phyloP scores from a whole-genome alignment of 352 stramenopile species.

The Stramenopiles sp. region DNA sequence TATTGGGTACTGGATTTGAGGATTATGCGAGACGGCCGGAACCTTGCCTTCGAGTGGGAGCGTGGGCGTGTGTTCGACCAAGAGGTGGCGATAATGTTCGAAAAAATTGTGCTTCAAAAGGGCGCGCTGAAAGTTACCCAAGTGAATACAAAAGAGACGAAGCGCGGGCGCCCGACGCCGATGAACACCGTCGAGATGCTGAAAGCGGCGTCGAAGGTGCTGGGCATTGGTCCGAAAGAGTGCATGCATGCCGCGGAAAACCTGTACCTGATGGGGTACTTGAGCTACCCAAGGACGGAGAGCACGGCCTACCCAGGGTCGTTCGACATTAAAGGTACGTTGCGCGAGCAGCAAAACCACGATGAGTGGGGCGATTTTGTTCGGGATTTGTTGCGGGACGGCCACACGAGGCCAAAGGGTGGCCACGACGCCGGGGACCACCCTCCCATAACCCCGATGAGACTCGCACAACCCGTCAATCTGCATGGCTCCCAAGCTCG shows the following conservation, averaged over 20 bases:
- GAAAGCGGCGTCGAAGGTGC: conserved; percentile 79
- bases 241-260: conserved; percentile 85
- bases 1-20: conserved; percentile 56
- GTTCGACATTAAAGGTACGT: conserved; percentile 54
- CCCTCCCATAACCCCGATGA: conserved; percentile 95
- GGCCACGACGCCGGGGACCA: conserved; percentile 90
- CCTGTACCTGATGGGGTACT: conserved; percentile 90
- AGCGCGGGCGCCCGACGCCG: conserved; percentile 83
- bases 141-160: conserved; percentile 50
- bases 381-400: conserved; percentile 32
- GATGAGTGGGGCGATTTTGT: conserved; percentile 54
- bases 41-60: background rate
- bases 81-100: conserved; percentile 20
- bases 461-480: conserved; percentile 41
- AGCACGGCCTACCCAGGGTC: conserved; percentile 91
- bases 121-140: conserved; percentile 37
- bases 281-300: conserved; percentile 97
- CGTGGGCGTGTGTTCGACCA: conserved; percentile 45
- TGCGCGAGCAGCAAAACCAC: conserved; percentile 42
- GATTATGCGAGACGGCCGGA: conserved; percentile 21
- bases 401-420: conserved; percentile 48
- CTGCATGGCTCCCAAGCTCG: conserved; percentile 43
- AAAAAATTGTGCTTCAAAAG: background rate
- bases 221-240: conserved; percentile 81
- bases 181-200: conserved; percentile 97